Conservation (phyloP, 495 filamentous ascomycete species). For the Penicillium mononematosum region DNA sequence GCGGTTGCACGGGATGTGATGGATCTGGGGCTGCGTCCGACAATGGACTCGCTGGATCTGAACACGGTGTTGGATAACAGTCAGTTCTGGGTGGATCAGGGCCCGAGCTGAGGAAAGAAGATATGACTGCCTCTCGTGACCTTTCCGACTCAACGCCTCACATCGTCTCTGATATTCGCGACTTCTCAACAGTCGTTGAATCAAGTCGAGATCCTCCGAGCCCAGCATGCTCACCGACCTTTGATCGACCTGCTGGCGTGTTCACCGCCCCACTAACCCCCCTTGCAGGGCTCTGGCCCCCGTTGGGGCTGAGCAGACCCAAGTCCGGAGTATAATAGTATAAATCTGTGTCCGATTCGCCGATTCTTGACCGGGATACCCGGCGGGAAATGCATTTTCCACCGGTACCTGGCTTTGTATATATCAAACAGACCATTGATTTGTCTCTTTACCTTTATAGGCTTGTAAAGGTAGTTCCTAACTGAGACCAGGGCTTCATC, state of each 20-base stretch:
- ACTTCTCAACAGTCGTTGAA: background rate
- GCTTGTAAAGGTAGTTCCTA: background rate
- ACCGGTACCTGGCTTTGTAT: background rate
- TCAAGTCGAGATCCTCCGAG: background rate
- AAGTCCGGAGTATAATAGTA: background rate
- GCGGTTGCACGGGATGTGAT: constrained; percentile 49
- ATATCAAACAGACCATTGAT: background rate
- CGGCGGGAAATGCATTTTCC: background rate
- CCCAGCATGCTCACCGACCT: background rate
- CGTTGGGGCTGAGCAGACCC: background rate
- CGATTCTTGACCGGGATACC: background rate
- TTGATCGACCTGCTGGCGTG: background rate
- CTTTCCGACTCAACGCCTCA: background rate
- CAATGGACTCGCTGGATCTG: constrained; percentile 44
- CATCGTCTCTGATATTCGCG: background rate
- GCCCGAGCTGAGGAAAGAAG: constrained; percentile 20
- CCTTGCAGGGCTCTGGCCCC: background rate
- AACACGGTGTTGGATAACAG: constrained; percentile 38
- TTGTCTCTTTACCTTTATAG: background rate
- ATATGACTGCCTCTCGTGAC: background rate
- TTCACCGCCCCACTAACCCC: background rate
- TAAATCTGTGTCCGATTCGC: background rate
- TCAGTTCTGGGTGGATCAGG: constrained; percentile 40
- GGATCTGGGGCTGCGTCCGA: constrained; percentile 44
- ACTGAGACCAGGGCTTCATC: background rate